These are phyloP conservation scores for Candida corydali DNA, from an alignment of 805 yeast species.

Conservation along the genomic window DNA sequence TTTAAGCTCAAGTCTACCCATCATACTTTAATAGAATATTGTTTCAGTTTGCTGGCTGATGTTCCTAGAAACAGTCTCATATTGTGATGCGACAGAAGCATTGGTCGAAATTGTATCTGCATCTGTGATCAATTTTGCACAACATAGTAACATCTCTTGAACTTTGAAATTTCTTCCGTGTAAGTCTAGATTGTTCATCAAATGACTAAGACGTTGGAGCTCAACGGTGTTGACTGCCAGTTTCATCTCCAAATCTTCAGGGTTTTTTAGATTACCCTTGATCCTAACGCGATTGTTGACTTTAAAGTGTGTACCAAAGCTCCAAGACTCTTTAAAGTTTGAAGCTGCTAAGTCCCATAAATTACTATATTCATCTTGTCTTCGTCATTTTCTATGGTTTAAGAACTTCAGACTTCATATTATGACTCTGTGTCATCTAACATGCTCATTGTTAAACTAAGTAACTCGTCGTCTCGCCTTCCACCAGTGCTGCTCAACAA, in stretches of 20 bases:
- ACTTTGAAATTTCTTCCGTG: constrained; percentile 60
- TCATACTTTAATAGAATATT: constrained; percentile 82
- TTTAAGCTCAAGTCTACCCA: constrained; percentile 90
- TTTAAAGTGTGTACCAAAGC: constrained; percentile 53
- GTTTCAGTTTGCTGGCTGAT: constrained; percentile 62
- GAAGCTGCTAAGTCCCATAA: constrained; percentile 69
- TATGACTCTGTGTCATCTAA: constrained; percentile 61
- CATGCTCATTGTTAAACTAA: constrained; percentile 47
- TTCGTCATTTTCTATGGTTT: constrained; percentile 46
- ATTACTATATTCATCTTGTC: constrained; percentile 75
- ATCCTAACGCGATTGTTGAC: constrained; percentile 25
- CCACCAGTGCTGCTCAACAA: constrained; percentile 50
- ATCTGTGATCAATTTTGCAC: constrained; percentile 76
- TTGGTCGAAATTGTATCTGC: constrained; percentile 69
- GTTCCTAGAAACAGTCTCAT: constrained; percentile 72
- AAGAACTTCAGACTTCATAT: constrained; percentile 51
- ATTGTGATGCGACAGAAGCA: constrained; percentile 77
- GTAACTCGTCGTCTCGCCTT: constrained; percentile 51
- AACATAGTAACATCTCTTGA: constrained; percentile 70
- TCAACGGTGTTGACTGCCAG: constrained; percentile 69
- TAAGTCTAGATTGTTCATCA: constrained; percentile 51
- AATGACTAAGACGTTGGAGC: constrained; percentile 50
- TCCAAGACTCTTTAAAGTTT: constrained; percentile 61
- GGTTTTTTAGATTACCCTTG: constrained; percentile 56
- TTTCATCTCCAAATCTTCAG: constrained; percentile 70